Evolutionary conservation across 441 rosid genomes (phyloP).

Genomic region (Gossypium trilobum): DNA sequence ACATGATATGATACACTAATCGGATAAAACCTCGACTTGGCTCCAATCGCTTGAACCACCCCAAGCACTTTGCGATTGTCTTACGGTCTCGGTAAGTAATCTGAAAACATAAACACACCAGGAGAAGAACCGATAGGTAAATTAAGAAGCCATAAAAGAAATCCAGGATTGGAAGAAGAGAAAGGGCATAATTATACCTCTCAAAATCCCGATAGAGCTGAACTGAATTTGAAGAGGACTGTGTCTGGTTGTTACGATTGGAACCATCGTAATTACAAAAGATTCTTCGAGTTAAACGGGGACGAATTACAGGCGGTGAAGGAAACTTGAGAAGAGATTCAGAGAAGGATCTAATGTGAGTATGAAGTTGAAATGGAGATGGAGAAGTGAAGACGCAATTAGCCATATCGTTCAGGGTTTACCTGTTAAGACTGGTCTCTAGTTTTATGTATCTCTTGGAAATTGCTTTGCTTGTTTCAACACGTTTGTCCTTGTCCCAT

Average conservation of each 20-base stretch:
- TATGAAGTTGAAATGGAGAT: slow-evolving; percentile 7
- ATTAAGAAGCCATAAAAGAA: neutral
- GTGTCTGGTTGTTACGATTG: slow-evolving; percentile 28
- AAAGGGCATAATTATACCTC: slow-evolving; percentile 31
- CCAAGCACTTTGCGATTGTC: slow-evolving; percentile 57
- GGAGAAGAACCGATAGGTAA: neutral
- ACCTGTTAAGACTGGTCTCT: neutral
- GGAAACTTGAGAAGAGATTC: neutral
- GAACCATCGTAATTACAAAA: slow-evolving; percentile 32
- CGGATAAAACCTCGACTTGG: slow-evolving; percentile 53
- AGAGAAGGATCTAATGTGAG: slow-evolving; percentile 5
- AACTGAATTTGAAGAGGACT: slow-evolving; percentile 34
- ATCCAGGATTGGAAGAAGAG: neutral
- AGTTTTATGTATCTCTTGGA: neutral
- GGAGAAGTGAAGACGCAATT: slow-evolving; percentile 21
- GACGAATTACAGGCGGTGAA: slow-evolving; percentile 8
- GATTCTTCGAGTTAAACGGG: slow-evolving; percentile 13
- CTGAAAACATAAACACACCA: slow-evolving; percentile 27
- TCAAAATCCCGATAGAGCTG: slow-evolving; percentile 73
- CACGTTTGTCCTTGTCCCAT: neutral
- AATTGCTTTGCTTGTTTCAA: neutral
- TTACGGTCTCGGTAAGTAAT: slow-evolving; percentile 66
- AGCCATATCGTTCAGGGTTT: slow-evolving; percentile 19
- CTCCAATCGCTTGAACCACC: slow-evolving; percentile 54
- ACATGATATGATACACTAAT: neutral